Evolutionary conservation across 1,139 yeast species (phyloP).

Genomic region (Lodderomyces theae): DNA sequence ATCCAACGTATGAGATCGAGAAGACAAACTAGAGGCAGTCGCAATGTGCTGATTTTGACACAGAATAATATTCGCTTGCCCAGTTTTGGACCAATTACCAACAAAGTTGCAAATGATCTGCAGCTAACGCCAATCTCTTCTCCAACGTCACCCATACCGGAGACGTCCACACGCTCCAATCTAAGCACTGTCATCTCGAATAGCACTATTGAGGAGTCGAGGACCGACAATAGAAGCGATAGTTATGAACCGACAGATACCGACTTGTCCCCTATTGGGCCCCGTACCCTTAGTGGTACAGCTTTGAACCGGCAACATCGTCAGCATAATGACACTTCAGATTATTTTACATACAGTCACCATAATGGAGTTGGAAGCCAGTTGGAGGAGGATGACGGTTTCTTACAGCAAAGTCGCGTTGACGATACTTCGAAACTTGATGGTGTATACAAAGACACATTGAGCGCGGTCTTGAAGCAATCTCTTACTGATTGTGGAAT

Average conservation of each 20-base stretch:
- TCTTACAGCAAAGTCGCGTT: not conserved
- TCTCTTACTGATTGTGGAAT: constrained; percentile 58
- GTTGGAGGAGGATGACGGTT: not conserved
- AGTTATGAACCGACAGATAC: constrained; percentile 6
- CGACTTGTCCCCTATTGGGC: constrained; percentile 13
- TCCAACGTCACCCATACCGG: constrained; percentile 15
- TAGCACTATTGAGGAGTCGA: constrained; percentile 7
- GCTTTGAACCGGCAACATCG: constrained; percentile 7
- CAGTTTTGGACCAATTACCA: constrained; percentile 18
- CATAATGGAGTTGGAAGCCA: not conserved
- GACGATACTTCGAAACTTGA: not conserved
- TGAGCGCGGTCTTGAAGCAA: constrained; percentile 53
- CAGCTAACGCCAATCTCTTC: constrained; percentile 20
- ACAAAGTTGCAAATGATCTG: constrained; percentile 2
- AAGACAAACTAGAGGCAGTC: constrained; percentile 50
- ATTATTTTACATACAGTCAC: constrained; percentile 8
- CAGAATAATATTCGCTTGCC: constrained; percentile 24
- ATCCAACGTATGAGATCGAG: constrained; percentile 61
- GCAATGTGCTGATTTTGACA: constrained; percentile 28
- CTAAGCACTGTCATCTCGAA: constrained; percentile 13
- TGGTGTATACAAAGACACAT: constrained; percentile 19
- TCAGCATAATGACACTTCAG: constrained; percentile 1
- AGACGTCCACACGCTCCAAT: constrained; percentile 13
- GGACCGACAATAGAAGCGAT: constrained; percentile 8
- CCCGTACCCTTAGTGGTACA: constrained; percentile 12